phyloP scores from a whole-genome alignment of 371 early-diverging fungal genomes.

The Mortierella sp. region DNA sequence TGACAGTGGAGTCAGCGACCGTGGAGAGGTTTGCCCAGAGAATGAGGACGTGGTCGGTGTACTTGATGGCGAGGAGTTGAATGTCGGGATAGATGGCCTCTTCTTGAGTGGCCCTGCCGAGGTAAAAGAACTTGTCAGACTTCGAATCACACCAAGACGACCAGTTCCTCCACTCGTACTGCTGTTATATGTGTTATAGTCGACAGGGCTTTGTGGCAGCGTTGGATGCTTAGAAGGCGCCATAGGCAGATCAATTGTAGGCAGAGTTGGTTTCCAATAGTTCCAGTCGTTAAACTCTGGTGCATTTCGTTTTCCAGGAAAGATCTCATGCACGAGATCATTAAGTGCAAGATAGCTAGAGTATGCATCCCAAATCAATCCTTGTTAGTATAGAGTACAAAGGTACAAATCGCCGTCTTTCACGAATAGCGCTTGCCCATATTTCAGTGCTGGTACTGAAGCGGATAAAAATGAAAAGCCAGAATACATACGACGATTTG shows the following conservation, averaged over 20 bases:
- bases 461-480: neutral
- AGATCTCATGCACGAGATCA: conserved; percentile 96
- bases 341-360: conserved; percentile 85
- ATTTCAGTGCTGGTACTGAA: too few relatives aligned
- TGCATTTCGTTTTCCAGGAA: conserved; percentile 80
- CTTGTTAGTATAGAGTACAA: neutral
- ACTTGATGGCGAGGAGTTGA: conserved; percentile 20
- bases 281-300: conserved; percentile 90
- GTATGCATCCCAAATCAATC: neutral
- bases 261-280: conserved; percentile 81
- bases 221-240: conserved; percentile 29
- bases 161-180: neutral
- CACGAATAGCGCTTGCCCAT: too few relatives aligned
- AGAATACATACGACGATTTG: conserved; percentile 74
- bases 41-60: neutral
- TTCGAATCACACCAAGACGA: conserved; percentile 56
- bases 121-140: conserved; percentile 35
- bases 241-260: conserved; percentile 67
- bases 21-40: neutral
- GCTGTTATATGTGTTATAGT: neutral
- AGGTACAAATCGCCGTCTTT: too few relatives aligned
- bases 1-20: neutral
- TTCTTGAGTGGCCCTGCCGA: conserved; percentile 33
- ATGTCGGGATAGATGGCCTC: conserved; percentile 36
- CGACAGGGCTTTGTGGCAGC: conserved; percentile 23